A percentile compares a stretch with the other conserved stretches of the same genome.
phyloP scores from a whole-genome alignment of 352 stramenopile genomes.

The Phytophthora quininea region DNA sequence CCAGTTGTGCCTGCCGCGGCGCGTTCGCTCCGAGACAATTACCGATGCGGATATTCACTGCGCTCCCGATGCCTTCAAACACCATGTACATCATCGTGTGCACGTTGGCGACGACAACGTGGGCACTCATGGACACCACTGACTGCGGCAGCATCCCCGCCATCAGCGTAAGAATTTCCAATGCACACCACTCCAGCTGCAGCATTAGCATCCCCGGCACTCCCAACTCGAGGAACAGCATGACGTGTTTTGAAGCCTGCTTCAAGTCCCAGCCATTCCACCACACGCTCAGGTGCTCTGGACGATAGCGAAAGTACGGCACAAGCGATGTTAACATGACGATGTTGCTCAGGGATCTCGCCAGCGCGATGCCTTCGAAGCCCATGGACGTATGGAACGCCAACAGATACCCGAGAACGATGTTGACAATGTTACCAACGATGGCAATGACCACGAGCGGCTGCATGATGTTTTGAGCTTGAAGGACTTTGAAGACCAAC shows the following conservation, averaged over 20 bases:
- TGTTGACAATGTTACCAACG: constrained; percentile 70
- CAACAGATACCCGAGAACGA: constrained; percentile 61
- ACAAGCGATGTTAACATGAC: constrained; percentile 52
- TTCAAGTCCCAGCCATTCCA: constrained; percentile 59
- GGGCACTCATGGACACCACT: constrained; percentile 68
- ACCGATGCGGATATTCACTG: constrained; percentile 73
- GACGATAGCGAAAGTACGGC: constrained; percentile 57
- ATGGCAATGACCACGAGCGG: constrained; percentile 72
- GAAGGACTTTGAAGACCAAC: constrained; percentile 76
- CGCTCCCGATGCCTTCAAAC: constrained; percentile 63
- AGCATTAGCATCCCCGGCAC: constrained; percentile 68
- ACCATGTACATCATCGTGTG: constrained; percentile 69
- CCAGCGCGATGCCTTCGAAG: constrained; percentile 75
- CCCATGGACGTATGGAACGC: constrained; percentile 74
- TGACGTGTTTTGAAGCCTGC: constrained; percentile 47
- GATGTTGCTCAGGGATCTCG: constrained; percentile 56
- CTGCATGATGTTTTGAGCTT: constrained; percentile 78
- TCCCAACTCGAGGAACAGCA: constrained; percentile 60
- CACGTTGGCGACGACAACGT: constrained; percentile 72
- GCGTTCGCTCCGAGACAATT: constrained; percentile 76
- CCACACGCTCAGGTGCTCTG: constrained; percentile 40
- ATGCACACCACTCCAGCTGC: constrained; percentile 77
- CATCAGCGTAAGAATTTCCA: constrained; percentile 70
- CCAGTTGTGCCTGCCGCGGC: constrained; percentile 52
- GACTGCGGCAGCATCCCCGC: constrained; percentile 62